These are phyloP conservation scores for Sisymbrium irio DNA, from an alignment of 345 rosid genomes.

Conservation along the genomic window DNA sequence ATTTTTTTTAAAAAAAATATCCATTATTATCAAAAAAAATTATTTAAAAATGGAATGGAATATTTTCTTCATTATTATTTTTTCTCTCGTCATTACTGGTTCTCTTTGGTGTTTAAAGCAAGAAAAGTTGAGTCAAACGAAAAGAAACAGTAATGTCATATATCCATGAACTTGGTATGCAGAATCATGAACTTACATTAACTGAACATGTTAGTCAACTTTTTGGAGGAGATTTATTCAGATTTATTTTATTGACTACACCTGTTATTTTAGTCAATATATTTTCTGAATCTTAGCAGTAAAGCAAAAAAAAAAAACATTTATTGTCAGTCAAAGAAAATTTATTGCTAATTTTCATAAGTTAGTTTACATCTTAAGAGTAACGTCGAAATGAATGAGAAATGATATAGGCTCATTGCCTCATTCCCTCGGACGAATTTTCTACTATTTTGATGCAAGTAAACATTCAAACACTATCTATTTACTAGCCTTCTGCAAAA, in stretches of 20 bases:
- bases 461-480: neutral
- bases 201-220: neutral
- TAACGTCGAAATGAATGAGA: neutral
- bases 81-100: neutral
- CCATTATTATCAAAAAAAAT: too few species aligned
- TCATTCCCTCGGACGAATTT: neutral
- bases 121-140: neutral
- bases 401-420: neutral
- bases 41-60: neutral
- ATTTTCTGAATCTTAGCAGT: neutral
- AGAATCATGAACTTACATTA: neutral
- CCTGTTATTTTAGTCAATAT: neutral
- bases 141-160: neutral
- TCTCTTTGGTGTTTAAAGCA: neutral
- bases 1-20: too few species aligned
- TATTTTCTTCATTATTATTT: neutral
- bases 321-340: slow-evolving; percentile 3
- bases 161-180: neutral
- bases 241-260: neutral
- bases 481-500: neutral
- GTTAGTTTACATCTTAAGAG: neutral
- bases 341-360: too few species aligned
- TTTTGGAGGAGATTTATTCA: neutral
- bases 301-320: neutral
- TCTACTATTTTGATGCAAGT: neutral